Conservation (phyloP, 148 eudicot species). For the Rhododendron mucronatum region DNA sequence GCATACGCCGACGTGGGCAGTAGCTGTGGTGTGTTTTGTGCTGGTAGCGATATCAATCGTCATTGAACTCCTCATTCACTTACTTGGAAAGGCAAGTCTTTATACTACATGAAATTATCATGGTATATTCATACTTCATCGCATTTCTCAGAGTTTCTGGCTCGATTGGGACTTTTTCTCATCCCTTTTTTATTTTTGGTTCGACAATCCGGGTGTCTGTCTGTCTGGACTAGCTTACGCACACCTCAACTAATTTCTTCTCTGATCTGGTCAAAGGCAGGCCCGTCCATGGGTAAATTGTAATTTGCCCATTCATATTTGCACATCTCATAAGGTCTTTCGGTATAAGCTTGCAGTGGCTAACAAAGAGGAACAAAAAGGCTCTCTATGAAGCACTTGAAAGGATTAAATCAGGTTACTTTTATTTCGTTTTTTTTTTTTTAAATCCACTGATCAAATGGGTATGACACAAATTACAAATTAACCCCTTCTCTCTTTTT, state of each 20-base stretch:
- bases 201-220: too few species aligned
- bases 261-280: too few species aligned
- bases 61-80: conserved; percentile 22
- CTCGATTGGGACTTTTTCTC: too few species aligned
- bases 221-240: too few species aligned
- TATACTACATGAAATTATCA: too few species aligned
- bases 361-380: conserved; percentile 19
- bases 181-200: too few species aligned
- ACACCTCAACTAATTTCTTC: too few species aligned
- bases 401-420: conserved; percentile 28
- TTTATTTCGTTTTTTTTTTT: not conserved
- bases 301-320: not conserved
- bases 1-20: conserved; percentile 34
- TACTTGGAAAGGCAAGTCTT: conserved; percentile 23
- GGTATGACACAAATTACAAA: not conserved
- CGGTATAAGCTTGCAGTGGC: conserved; percentile 17
- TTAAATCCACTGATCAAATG: not conserved
- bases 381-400: conserved; percentile 32
- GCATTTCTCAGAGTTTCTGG: too few species aligned
- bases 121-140: too few species aligned
- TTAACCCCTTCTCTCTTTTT: not conserved
- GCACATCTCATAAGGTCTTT: not conserved
- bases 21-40: conserved; percentile 28
- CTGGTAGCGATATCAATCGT: conserved; percentile 20
- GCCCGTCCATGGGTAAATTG: not conserved